Evolutionary conservation across 2,329 filamentous ascomycete species (phyloP), one percentile per base, ranked within the genome.

Genomic region (Tolypocladium paradoxum): DNA sequence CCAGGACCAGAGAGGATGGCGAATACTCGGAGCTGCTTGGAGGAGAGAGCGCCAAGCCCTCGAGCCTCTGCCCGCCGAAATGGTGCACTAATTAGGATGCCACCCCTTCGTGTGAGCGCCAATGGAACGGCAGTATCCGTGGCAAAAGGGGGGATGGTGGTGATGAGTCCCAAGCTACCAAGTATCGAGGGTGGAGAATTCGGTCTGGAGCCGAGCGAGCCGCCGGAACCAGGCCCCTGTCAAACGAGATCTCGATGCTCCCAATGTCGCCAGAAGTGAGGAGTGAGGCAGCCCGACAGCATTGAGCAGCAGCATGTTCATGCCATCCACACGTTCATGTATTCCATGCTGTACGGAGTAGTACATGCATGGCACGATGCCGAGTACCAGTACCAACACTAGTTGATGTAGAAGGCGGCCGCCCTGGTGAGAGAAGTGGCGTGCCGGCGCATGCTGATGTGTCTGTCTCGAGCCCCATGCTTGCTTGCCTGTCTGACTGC

Each of bases 191-290:
- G 65, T 68, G 67, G 64, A 58, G 60, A 54, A 49, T 57, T 69
- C 63, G 64, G 66, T 62, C 63, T 67, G 60, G 61, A 70, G 67
- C 69, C 69, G 69, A 69, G 61, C 62, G 62, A 68, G 65, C 63
- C 64, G 66, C 67, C 65, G 61, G 57, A 52, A 54, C 54, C 52
- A 34, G 50, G 36, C 36, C 51, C 53, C 48, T 54, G 53, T 53
- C 36, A 45, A 36, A 55, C 48, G 38, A 55, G 56, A 64, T 67
- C 61, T 65, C 58, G 57, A 64, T 65, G 58, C 36, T 49, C 38
- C 50, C 20, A 18, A 12, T 12, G 50, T 29, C n/a, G 45, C 47
- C 31, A 27, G 22, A 29, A 27, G 34, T 48, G 49, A 45, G 35
- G 24, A n/a, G 40, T 9, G 6, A 24, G n/a, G 18, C 12, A 16